Conservation (phyloP, 768 basidiomycete species). For the Pleurotus cornucopiae region DNA sequence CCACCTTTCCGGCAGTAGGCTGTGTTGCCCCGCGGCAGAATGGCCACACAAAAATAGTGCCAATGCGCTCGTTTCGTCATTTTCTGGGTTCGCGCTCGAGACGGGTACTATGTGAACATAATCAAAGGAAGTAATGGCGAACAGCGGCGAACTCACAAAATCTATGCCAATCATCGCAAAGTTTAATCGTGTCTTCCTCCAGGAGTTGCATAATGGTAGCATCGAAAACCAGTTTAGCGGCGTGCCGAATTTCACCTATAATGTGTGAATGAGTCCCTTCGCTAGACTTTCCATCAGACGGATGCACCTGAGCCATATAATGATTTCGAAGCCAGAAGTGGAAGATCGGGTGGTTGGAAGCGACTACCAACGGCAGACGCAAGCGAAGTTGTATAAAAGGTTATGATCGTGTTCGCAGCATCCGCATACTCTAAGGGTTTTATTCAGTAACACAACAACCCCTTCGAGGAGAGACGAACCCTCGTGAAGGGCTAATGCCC, state of each 20-base stretch:
- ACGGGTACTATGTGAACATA: background rate
- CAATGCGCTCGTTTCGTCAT: slow-evolving; percentile 62
- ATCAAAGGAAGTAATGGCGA: background rate
- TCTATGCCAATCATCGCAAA: slow-evolving; percentile 64
- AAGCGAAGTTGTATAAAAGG: slow-evolving; percentile 78
- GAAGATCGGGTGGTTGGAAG: slow-evolving; percentile 68
- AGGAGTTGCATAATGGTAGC: slow-evolving; percentile 62
- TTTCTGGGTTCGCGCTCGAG: slow-evolving; percentile 57
- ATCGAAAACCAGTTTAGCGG: slow-evolving; percentile 77
- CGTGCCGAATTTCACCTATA: slow-evolving; percentile 70
- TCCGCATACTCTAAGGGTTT: slow-evolving; percentile 55
- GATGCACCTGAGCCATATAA: slow-evolving; percentile 66
- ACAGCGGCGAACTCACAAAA: slow-evolving; percentile 38
- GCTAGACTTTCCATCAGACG: background rate
- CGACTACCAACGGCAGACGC: slow-evolving; percentile 51
- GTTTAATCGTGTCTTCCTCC: slow-evolving; percentile 56
- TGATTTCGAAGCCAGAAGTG: slow-evolving; percentile 72
- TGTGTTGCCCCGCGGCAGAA: slow-evolving; percentile 78
- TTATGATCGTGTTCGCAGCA: slow-evolving; percentile 66
- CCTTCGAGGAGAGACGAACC: slow-evolving; percentile 29
- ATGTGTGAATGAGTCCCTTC: slow-evolving; percentile 5
- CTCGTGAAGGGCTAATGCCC: slow-evolving; percentile 70
- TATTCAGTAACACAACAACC: slow-evolving; percentile 7
- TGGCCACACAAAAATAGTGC: slow-evolving; percentile 82
- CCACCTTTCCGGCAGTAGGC: slow-evolving; percentile 69